phyloP scores from a whole-genome alignment of 2,329 filamentous ascomycete species.

The Aspergillus novoparasiticus region DNA sequence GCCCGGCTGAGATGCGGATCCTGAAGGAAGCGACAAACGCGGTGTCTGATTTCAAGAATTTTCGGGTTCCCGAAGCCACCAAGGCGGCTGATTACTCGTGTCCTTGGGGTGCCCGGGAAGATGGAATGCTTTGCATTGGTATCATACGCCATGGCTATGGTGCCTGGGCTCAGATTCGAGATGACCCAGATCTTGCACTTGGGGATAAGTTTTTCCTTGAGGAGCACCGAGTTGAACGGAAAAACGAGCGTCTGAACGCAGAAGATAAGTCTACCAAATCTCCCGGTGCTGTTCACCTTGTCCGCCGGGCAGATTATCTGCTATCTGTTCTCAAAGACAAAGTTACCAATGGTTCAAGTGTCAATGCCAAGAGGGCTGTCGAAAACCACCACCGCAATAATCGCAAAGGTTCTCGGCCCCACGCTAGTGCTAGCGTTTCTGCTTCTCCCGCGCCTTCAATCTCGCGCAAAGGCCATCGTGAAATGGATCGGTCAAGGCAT shows the following conservation, averaged over 20 bases:
- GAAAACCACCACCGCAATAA: slow-evolving; percentile 96
- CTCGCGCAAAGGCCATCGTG: slow-evolving; percentile 45
- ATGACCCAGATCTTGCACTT: slow-evolving; percentile 84
- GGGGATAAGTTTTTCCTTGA: slow-evolving; percentile 92
- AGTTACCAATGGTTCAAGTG: slow-evolving; percentile 64
- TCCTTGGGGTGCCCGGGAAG: slow-evolving; percentile 88
- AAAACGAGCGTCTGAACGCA: slow-evolving; percentile 77
- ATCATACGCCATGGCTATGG: slow-evolving; percentile 94
- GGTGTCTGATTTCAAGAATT: slow-evolving; percentile 70
- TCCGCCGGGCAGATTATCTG: slow-evolving; percentile 91
- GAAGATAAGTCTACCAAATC: slow-evolving; percentile 68
- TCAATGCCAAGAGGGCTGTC: slow-evolving; percentile 73
- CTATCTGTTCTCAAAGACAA: slow-evolving; percentile 93
- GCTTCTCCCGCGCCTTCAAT: slow-evolving; percentile 49
- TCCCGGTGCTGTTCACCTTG: slow-evolving; percentile 94
- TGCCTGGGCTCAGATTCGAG: slow-evolving; percentile 91
- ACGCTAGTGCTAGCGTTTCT: slow-evolving; percentile 43
- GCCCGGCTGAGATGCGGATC: slow-evolving; percentile 84
- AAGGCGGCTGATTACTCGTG: slow-evolving; percentile 92
- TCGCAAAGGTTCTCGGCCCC: slow-evolving; percentile 63
- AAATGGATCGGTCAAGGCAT: slow-evolving; percentile 44
- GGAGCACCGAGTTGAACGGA: slow-evolving; percentile 97
- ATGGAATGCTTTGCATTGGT: slow-evolving; percentile 94
- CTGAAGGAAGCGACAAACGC: slow-evolving; percentile 72
- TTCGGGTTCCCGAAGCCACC: slow-evolving; percentile 86